phyloP scores from a whole-genome alignment of 164 flowering plant genomes.

The Piper betle region DNA sequence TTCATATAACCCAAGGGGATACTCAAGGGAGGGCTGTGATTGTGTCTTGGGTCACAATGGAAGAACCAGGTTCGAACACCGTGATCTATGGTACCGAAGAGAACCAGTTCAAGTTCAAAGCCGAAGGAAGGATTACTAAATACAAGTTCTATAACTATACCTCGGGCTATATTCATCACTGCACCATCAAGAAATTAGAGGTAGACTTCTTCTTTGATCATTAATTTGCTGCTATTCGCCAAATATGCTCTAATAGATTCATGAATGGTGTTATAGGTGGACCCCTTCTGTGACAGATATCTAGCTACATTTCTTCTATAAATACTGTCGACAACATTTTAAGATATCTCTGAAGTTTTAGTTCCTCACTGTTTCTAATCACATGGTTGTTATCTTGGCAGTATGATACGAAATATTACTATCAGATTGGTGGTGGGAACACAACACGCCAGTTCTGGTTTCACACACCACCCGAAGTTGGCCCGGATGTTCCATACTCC shows the following conservation, averaged over 20 bases:
- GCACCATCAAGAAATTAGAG: conserved; percentile 42
- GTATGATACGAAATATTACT: conserved; percentile 39
- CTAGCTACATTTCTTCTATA: neutral
- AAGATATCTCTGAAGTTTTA: neutral
- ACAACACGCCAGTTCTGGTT: conserved; percentile 32
- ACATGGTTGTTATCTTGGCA: conserved; percentile 7
- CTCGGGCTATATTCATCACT: conserved; percentile 73
- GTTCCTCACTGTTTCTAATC: neutral
- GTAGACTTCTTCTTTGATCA: conserved; percentile 13
- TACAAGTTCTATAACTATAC: conserved; percentile 57
- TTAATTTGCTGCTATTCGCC: no score
- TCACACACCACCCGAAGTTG: conserved; percentile 36
- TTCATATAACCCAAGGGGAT: conserved; percentile 54
- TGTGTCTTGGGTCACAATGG: conserved; percentile 39
- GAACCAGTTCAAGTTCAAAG: conserved; percentile 11
- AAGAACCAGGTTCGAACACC: conserved; percentile 14
- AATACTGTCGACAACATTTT: neutral
- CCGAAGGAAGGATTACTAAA: conserved; percentile 20
- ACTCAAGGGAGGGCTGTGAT: conserved; percentile 30
- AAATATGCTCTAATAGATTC: no score
- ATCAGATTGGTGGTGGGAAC: conserved; percentile 28
- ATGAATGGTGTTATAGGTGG: no score
- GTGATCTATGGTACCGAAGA: conserved; percentile 1
- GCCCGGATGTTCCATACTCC: conserved; percentile 49
- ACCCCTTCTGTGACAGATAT: neutral